Percentiles rank a stretch among this genome's conserved stretches.
These are phyloP conservation scores for Penicillium canescens DNA, from an alignment of 495 filamentous ascomycete species.

Conservation along the genomic window DNA sequence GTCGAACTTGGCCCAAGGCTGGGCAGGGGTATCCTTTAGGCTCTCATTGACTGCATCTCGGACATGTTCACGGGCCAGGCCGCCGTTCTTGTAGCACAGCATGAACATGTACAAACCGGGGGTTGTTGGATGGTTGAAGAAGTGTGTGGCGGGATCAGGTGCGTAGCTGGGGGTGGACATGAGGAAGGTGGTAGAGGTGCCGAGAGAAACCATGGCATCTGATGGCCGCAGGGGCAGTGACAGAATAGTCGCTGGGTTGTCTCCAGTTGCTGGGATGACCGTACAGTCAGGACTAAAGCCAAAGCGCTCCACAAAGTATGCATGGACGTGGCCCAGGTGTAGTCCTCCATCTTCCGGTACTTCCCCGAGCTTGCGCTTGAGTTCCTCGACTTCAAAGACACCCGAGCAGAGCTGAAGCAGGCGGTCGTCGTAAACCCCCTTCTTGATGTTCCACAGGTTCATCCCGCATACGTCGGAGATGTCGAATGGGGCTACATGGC, in stretches of 20 bases:
- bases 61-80: slow-evolving; percentile 84
- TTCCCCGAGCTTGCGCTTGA: slow-evolving; percentile 76
- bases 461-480: slow-evolving; percentile 95
- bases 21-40: slow-evolving; percentile 36
- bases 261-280: slow-evolving; percentile 86
- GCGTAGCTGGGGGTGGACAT: slow-evolving; percentile 92
- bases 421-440: slow-evolving; percentile 67
- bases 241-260: slow-evolving; percentile 95
- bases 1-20: slow-evolving; percentile 81
- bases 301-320: slow-evolving; percentile 76
- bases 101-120: slow-evolving; percentile 93
- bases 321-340: slow-evolving; percentile 68
- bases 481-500: slow-evolving; percentile 82
- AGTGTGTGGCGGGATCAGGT: slow-evolving; percentile 83
- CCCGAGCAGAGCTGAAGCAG: slow-evolving; percentile 79
- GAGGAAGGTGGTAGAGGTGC: slow-evolving; percentile 93
- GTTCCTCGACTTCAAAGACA: slow-evolving; percentile 59
- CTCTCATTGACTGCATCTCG: slow-evolving; percentile 65
- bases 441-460: slow-evolving; percentile 91
- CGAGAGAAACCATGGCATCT: slow-evolving; percentile 91
- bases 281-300: slow-evolving; percentile 74
- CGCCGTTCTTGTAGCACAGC: slow-evolving; percentile 99
- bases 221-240: slow-evolving; percentile 80
- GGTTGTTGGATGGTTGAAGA: slow-evolving; percentile 87
- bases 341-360: slow-evolving; percentile 79